A percentile compares a stretch with the other conserved stretches of the same genome.
Evolutionary conservation across 148 eudicot genomes (phyloP).

Genomic region (Camellia japonica): DNA sequence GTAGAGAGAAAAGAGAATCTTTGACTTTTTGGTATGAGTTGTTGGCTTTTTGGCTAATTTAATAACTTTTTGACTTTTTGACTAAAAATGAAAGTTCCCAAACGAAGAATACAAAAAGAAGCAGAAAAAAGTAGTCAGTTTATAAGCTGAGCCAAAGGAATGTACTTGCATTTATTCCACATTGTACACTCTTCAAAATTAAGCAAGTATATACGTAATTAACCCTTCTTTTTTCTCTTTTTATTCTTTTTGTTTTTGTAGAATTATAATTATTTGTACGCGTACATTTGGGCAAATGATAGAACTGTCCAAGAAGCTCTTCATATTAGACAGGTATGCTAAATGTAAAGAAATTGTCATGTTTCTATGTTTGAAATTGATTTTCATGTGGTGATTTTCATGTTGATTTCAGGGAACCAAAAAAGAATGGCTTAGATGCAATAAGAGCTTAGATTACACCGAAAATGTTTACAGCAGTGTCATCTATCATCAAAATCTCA

Average conservation of each 20-base stretch:
- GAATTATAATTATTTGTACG: constrained; percentile 18
- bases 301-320: constrained; percentile 36
- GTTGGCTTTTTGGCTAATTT: no score
- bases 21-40: no score
- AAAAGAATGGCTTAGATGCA: constrained; percentile 32
- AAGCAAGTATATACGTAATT: not conserved
- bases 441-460: not conserved
- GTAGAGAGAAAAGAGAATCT: no score
- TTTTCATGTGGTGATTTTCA: not conserved
- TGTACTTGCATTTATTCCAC: not conserved
- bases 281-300: constrained; percentile 32
- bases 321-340: constrained; percentile 23
- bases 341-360: not conserved
- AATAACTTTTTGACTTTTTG: no score
- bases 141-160: not conserved
- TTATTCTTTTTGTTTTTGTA: not conserved
- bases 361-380: not conserved
- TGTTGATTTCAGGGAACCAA: constrained; percentile 24
- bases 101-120: no score
- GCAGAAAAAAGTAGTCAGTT: no score
- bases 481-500: constrained; percentile 26
- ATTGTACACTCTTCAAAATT: not conserved
- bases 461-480: constrained; percentile 11
- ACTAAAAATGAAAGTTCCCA: no score
- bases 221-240: not conserved